phyloP scores from a whole-genome alignment of 1,139 yeast species.

The Pneumocystis oryctolagi region DNA sequence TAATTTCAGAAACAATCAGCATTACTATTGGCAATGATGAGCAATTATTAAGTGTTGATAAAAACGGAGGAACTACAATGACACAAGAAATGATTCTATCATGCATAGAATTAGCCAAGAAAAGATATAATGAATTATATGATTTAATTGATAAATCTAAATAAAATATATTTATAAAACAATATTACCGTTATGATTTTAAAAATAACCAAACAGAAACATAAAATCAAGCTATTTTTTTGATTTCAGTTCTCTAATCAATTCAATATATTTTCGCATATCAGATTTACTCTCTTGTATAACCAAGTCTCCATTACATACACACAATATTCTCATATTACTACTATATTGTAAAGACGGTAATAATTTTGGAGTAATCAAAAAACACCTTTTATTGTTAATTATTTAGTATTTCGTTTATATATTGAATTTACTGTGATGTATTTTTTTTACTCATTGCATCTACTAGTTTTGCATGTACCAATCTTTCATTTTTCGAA shows the following conservation, averaged over 20 bases:
- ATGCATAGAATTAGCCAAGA: neutral
- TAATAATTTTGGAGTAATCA: slow-evolving; percentile 82
- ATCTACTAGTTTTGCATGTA: slow-evolving; percentile 73
- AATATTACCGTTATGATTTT: neutral
- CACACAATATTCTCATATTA: slow-evolving; percentile 77
- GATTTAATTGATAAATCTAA: neutral
- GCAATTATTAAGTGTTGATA: neutral
- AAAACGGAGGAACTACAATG: neutral
- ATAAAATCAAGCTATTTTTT: neutral
- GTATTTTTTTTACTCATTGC: slow-evolving; percentile 53
- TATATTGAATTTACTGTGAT: slow-evolving; percentile 25
- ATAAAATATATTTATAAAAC: neutral
- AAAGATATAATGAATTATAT: slow-evolving; percentile 1
- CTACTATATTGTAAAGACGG: slow-evolving; percentile 66
- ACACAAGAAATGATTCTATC: neutral
- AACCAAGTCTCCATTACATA: slow-evolving; percentile 45
- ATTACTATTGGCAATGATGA: neutral
- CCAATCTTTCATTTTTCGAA: slow-evolving; percentile 74
- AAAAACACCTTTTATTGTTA: slow-evolving; percentile 36
- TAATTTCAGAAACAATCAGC: slow-evolving; percentile 7
- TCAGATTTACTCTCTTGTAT: slow-evolving; percentile 19
- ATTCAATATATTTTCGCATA: slow-evolving; percentile 1
- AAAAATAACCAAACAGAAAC: neutral
- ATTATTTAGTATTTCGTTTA: slow-evolving; percentile 26
- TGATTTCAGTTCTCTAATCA: neutral